Conservation (phyloP, 2,329 filamentous ascomycete species). For the Diaporthe longicolla region DNA sequence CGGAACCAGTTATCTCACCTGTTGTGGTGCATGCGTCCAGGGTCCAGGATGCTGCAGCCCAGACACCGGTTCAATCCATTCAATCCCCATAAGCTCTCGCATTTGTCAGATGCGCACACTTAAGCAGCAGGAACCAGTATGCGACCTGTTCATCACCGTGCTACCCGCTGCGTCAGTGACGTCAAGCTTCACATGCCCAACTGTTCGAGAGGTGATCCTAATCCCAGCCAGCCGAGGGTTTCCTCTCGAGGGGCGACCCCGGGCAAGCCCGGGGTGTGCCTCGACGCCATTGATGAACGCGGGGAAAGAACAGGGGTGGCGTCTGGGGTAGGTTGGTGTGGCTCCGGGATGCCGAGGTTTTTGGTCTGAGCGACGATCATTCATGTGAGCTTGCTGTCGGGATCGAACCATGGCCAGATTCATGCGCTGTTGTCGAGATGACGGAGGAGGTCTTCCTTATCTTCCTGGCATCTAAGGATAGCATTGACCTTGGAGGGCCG, state of each 20-base stretch:
- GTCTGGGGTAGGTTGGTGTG: conserved; percentile 12
- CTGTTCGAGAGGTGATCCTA: conserved; percentile 14
- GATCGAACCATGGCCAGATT: conserved; percentile 23
- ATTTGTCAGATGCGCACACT: not conserved
- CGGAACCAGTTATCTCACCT: too few species aligned
- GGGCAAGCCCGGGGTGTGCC: not conserved
- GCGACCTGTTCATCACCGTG: not conserved
- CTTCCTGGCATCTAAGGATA: not conserved
- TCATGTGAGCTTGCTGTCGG: conserved; percentile 18
- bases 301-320: conserved; percentile 30
- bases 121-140: not conserved
- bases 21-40: not conserved
- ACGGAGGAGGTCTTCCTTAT: not conserved
- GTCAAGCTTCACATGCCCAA: conserved; percentile 25
- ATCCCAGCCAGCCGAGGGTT: conserved; percentile 3
- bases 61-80: not conserved
- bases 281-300: not conserved
- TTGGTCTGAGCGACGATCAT: not conserved
- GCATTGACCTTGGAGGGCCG: not conserved
- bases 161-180: not conserved
- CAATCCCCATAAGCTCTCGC: not conserved
- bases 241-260: conserved; percentile 16
- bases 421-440: not conserved
- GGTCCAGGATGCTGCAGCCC: conserved; percentile 11
- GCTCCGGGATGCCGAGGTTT: conserved; percentile 16